phyloP scores from a whole-genome alignment of 306 rosid species.

The Cucumis hystrix region DNA sequence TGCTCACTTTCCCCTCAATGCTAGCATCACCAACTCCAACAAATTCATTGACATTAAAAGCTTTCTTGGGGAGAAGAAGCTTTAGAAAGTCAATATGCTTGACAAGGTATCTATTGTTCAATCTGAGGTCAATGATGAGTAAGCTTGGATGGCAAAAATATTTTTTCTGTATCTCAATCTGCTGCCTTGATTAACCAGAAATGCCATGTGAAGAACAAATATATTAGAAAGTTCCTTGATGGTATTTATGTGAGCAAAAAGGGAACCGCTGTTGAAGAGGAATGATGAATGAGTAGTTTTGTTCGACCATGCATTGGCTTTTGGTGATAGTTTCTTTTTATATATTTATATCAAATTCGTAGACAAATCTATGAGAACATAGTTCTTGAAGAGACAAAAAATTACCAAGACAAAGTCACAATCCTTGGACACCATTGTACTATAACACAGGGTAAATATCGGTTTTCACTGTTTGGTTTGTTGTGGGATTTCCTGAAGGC shows the following conservation, averaged over 20 bases:
- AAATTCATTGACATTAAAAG: conserved; percentile 55
- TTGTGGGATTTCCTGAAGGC: neutral
- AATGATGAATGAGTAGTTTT: neutral
- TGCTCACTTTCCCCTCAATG: conserved; percentile 76
- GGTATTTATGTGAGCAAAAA: conserved; percentile 2
- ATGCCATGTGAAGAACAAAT: conserved; percentile 1
- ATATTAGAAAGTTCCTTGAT: conserved; percentile 1
- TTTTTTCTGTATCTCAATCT: conserved; percentile 61
- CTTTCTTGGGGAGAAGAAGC: conserved; percentile 66
- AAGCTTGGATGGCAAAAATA: conserved; percentile 65
- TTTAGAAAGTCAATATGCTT: conserved; percentile 64
- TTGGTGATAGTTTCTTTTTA: neutral
- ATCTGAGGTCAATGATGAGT: conserved; percentile 77
- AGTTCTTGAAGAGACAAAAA: neutral
- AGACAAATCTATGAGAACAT: neutral
- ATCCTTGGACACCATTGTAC: neutral
- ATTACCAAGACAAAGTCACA: neutral
- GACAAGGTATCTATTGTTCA: conserved; percentile 42
- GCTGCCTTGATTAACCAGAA: conserved; percentile 59
- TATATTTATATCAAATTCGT: neutral
- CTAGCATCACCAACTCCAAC: conserved; percentile 34
- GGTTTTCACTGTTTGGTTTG: neutral
- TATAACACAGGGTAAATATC: neutral
- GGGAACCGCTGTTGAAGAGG: neutral
- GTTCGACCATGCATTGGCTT: neutral